Evolutionary conservation across 202 grass and related monocot species (phyloP).

Genomic region (Thinopyrum obtusiflorum): DNA sequence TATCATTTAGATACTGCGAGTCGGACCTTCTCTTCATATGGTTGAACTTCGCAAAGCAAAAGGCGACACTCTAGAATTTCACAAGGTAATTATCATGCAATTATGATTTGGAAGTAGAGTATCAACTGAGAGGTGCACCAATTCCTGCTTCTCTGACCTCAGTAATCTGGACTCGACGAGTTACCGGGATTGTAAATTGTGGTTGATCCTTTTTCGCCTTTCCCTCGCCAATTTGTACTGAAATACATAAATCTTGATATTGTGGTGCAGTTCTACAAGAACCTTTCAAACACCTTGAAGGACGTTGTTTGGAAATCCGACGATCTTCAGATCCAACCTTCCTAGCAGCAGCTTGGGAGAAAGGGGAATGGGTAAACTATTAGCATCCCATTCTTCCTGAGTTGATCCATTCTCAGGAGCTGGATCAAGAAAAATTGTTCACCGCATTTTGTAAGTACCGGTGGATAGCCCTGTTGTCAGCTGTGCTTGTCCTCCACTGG

Average conservation of each 20-base stretch:
- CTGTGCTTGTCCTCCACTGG: background rate
- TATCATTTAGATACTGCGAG: conserved; percentile 62
- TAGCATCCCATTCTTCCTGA: conserved; percentile 25
- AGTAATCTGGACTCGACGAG: background rate
- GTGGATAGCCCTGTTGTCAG: background rate
- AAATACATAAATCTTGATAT: background rate
- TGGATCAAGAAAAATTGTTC: conserved; percentile 5
- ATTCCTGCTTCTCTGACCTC: background rate
- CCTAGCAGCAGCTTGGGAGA: conserved; percentile 1
- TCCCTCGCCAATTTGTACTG: background rate
- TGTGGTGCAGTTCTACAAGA: conserved; percentile 65
- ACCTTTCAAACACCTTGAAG: conserved; percentile 66
- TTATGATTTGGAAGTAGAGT: background rate
- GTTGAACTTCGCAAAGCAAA: conserved; percentile 79
- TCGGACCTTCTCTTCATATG: conserved; percentile 78
- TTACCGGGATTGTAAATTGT: background rate
- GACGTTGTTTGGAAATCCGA: conserved; percentile 79
- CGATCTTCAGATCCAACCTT: conserved; percentile 27
- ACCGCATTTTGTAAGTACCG: conserved; percentile 9
- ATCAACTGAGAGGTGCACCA: background rate
- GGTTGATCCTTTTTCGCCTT: background rate
- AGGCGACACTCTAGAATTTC: conserved; percentile 78
- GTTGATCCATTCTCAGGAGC: background rate
- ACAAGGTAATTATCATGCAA: conserved; percentile 51
- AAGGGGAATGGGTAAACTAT: conserved; percentile 38